These are phyloP conservation scores for Talaromyces thailandensis DNA, from an alignment of 495 filamentous ascomycete species.

Conservation along the genomic window DNA sequence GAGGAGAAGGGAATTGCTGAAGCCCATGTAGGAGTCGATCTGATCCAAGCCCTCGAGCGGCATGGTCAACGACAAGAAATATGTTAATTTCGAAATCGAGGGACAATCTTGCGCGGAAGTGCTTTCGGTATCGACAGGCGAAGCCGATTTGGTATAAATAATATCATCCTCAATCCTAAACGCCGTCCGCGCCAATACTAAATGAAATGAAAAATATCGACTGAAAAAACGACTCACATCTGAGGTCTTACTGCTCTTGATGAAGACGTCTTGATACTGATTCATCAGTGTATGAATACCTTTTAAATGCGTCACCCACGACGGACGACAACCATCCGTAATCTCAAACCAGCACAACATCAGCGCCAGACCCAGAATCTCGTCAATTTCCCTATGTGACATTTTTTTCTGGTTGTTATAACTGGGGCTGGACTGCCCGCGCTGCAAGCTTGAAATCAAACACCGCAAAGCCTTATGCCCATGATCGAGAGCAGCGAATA, in stretches of 20 bases:
- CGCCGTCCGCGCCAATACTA: constrained; percentile 16
- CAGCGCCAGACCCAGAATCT: constrained; percentile 15
- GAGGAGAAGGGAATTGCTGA: constrained; percentile 16
- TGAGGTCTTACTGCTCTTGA: constrained; percentile 9
- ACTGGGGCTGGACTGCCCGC: not conserved
- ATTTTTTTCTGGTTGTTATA: not conserved
- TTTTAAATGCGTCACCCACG: constrained; percentile 18
- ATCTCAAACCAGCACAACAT: constrained; percentile 20
- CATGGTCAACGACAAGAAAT: not conserved
- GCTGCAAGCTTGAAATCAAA: constrained; percentile 7
- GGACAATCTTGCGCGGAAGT: not conserved
- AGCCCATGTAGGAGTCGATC: constrained; percentile 19
- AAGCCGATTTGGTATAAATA: not conserved
- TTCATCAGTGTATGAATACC: constrained; percentile 14
- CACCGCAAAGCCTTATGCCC: constrained; percentile 12
- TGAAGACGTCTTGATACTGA: constrained; percentile 7
- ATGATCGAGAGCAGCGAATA: constrained; percentile 11
- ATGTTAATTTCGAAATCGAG: not conserved
- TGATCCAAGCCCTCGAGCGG: constrained; percentile 10
- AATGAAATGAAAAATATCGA: constrained; percentile 18
- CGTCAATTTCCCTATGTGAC: constrained; percentile 12
- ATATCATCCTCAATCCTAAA: constrained; percentile 10
- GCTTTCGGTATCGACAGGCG: not conserved
- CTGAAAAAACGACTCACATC: constrained; percentile 16
- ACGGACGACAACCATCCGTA: constrained; percentile 17